Percentiles rank a stretch among this genome's conserved stretches.
Conservation (phyloP, 2,329 filamentous ascomycete genomes). For the Thyridium curvatum region DNA sequence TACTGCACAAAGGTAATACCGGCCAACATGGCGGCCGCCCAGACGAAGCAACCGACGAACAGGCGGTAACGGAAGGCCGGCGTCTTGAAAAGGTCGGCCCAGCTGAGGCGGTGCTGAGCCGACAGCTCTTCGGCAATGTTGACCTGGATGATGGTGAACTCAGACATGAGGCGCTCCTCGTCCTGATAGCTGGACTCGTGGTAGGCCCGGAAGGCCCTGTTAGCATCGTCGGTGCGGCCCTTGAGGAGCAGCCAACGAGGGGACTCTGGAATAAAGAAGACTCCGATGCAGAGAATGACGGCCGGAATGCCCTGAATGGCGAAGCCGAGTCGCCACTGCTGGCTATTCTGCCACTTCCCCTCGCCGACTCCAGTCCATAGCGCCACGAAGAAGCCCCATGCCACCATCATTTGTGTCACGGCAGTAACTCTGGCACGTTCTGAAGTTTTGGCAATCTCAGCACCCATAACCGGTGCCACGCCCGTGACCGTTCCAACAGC, state of each 20-base stretch:
- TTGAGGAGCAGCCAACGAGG: slow-evolving; percentile 48
- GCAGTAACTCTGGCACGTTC: slow-evolving; percentile 32
- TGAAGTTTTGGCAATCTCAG: slow-evolving; percentile 33
- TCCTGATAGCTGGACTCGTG: slow-evolving; percentile 27
- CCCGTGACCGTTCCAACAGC: slow-evolving; percentile 34
- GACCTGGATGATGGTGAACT: slow-evolving; percentile 25
- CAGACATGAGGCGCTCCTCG: slow-evolving; percentile 23
- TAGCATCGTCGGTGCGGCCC: slow-evolving; percentile 37
- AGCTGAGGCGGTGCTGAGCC: slow-evolving; percentile 19
- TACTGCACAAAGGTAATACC: slow-evolving; percentile 36
- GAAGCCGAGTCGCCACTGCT: slow-evolving; percentile 49
- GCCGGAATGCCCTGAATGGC: slow-evolving; percentile 46
- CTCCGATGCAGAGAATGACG: slow-evolving; percentile 40
- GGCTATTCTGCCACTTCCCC: slow-evolving; percentile 25
- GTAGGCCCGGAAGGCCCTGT: slow-evolving; percentile 29
- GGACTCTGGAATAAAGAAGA: slow-evolving; percentile 44
- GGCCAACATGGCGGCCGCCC: slow-evolving; percentile 33
- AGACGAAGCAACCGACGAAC: slow-evolving; percentile 31
- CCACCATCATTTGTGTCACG: slow-evolving; percentile 35
- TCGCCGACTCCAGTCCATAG: slow-evolving; percentile 32
- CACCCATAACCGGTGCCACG: slow-evolving; percentile 31
- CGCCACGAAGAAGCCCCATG: slow-evolving; percentile 33
- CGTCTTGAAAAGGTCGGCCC: slow-evolving; percentile 23
- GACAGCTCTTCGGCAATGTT: slow-evolving; percentile 27
- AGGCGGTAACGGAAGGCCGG: slow-evolving; percentile 26